These are phyloP conservation scores for Euphorbia schlechtendalii DNA, from an alignment of 441 rosid genomes.

Conservation along the genomic window DNA sequence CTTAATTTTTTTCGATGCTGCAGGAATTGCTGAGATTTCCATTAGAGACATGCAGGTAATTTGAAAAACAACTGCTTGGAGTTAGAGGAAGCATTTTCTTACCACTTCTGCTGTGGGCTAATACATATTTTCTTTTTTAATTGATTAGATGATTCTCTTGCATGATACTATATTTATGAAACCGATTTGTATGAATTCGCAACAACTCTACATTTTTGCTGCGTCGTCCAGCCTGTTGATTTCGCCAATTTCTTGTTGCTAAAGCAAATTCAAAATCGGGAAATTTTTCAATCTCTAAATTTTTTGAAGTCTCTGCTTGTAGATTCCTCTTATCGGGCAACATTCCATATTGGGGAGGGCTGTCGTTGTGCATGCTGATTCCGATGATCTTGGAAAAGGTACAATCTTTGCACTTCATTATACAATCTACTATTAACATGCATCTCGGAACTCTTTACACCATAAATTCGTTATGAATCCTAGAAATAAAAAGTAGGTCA, in stretches of 20 bases:
- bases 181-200: too few relatives aligned
- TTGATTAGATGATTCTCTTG: background rate
- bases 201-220: too few relatives aligned
- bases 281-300: background rate
- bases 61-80: background rate
- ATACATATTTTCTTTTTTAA: background rate
- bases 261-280: too few relatives aligned
- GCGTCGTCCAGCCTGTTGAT: too few relatives aligned
- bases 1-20: constrained; percentile 10
- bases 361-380: constrained; percentile 83
- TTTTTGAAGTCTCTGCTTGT: constrained; percentile 13
- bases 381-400: constrained; percentile 97
- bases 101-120: background rate
- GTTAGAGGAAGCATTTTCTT: background rate
- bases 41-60: constrained; percentile 57
- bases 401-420: background rate
- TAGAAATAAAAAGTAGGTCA: background rate
- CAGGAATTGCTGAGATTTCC: constrained; percentile 66
- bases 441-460: background rate
- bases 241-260: too few relatives aligned
- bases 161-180: background rate
- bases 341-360: constrained; percentile 87
- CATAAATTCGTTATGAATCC: background rate
- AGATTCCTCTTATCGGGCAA: constrained; percentile 81
- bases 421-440: background rate